Evolutionary conservation across 768 basidiomycete genomes (phyloP).

Genomic region (Collybiopsis luxurians): DNA sequence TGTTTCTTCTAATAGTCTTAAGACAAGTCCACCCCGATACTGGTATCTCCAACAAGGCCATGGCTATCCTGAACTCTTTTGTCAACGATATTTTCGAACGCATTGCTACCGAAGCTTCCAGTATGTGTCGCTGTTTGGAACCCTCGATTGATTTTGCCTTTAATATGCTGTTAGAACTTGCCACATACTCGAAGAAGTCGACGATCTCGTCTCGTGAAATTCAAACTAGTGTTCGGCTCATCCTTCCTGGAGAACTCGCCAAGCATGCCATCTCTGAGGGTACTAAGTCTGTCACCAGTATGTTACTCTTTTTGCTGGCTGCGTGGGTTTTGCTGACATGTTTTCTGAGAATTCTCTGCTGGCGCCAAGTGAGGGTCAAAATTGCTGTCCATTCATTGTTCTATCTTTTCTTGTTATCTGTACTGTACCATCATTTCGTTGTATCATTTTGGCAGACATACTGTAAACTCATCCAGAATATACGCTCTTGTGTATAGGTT

Average conservation of each 20-base stretch:
- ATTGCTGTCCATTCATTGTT: background rate
- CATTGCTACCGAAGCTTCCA: constrained; percentile 86
- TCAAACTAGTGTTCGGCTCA: constrained; percentile 92
- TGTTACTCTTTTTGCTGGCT: constrained; percentile 16
- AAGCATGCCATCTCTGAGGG: constrained; percentile 99
- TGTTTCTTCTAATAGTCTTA: constrained; percentile 51
- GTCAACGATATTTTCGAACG: constrained; percentile 96
- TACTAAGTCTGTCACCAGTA: constrained; percentile 55
- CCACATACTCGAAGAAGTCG: constrained; percentile 97
- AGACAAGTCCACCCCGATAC: constrained; percentile 98
- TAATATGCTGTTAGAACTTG: constrained; percentile 63
- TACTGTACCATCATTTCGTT: constrained; percentile 2
- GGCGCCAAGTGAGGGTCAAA: constrained; percentile 44
- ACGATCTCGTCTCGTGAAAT: constrained; percentile 99
- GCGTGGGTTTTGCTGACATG: constrained; percentile 3
- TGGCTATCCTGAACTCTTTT: constrained; percentile 90
- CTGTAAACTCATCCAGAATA: constrained; percentile 6
- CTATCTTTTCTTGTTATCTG: background rate
- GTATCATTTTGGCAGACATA: constrained; percentile 5
- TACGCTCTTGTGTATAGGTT: too few relatives aligned
- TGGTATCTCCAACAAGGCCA: constrained; percentile 97
- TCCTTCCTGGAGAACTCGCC: constrained; percentile 95
- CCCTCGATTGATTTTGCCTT: background rate
- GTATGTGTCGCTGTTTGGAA: constrained; percentile 40
- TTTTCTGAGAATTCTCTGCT: constrained; percentile 53